Evolutionary conservation across 2,329 filamentous ascomycete genomes (phyloP).

Genomic region (Xylariaceae sp.): DNA sequence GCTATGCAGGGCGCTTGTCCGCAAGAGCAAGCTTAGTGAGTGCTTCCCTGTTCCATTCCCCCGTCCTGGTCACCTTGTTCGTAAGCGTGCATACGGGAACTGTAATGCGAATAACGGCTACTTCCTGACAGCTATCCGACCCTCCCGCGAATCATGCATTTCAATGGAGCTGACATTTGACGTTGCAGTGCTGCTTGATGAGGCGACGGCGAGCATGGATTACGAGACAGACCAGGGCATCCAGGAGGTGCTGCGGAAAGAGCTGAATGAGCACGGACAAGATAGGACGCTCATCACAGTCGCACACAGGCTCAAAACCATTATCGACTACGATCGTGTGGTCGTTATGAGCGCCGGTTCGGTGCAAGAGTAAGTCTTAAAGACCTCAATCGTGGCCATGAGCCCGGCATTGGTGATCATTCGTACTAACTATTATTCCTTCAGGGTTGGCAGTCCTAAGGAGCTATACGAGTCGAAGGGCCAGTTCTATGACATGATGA

Average conservation of each 20-base stretch:
- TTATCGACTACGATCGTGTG: slow-evolving; percentile 55
- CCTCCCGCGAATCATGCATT: background rate
- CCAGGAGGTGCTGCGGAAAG: slow-evolving; percentile 47
- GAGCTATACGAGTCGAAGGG: slow-evolving; percentile 42
- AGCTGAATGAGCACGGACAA: slow-evolving; percentile 41
- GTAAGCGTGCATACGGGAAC: background rate
- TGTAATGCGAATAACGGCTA: background rate
- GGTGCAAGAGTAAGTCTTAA: slow-evolving; percentile 44
- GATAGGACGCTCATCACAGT: slow-evolving; percentile 53
- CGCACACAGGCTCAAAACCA: slow-evolving; percentile 52
- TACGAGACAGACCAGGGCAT: slow-evolving; percentile 53
- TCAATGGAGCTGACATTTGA: background rate
- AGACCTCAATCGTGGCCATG: background rate
- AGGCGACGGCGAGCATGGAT: slow-evolving; percentile 56
- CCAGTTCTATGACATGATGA: slow-evolving; percentile 51
- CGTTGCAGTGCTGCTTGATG: slow-evolving; percentile 45
- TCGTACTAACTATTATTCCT: slow-evolving; percentile 14
- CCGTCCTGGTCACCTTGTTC: background rate
- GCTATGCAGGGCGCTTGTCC: slow-evolving; percentile 51
- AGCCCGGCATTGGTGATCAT: background rate
- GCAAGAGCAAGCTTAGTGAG: slow-evolving; percentile 44
- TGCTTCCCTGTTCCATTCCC: background rate
- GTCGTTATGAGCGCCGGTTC: slow-evolving; percentile 51
- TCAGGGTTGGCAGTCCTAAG: slow-evolving; percentile 42
- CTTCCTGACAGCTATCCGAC: background rate